Conservation (phyloP, 352 stramenopile species). For the Globisporangium emineosum region DNA sequence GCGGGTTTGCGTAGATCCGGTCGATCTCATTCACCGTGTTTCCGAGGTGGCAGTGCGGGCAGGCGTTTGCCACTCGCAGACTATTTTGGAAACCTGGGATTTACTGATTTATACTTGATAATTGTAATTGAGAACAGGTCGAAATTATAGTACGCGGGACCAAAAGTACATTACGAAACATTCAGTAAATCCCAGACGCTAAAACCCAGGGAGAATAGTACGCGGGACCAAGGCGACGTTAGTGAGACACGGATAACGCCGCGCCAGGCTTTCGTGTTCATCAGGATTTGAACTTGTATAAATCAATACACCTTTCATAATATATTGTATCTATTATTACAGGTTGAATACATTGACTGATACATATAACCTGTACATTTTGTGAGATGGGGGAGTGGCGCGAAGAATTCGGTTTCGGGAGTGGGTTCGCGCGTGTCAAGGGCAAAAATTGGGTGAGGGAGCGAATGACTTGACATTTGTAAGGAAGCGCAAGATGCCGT, state of each 20-base stretch:
- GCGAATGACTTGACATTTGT: neutral
- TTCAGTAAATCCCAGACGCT: slow-evolving; percentile 16
- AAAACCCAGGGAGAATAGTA: slow-evolving; percentile 21
- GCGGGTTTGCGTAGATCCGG: slow-evolving; percentile 13
- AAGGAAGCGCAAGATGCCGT: neutral
- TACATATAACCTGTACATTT: neutral
- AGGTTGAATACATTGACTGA: neutral
- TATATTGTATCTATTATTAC: neutral
- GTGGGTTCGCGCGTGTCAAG: slow-evolving; percentile 6
- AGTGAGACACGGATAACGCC: slow-evolving; percentile 8
- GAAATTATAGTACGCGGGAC: slow-evolving; percentile 25
- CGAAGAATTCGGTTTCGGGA: neutral
- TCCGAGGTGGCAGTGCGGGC: neutral
- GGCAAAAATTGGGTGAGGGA: neutral
- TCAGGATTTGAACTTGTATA: slow-evolving; percentile 8
- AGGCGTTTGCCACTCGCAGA: slow-evolving; percentile 23
- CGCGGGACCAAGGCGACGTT: slow-evolving; percentile 18
- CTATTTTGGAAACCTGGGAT: slow-evolving; percentile 5
- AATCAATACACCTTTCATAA: neutral
- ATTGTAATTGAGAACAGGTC: neutral
- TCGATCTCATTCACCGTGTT: slow-evolving; percentile 28
- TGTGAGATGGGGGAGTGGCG: neutral
- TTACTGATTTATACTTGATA: slow-evolving; percentile 5
- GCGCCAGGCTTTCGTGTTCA: slow-evolving; percentile 12
- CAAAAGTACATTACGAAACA: neutral